These are phyloP conservation scores for Linaria vulgaris DNA, from an alignment of 257 asterid genomes.

Conservation along the genomic window DNA sequence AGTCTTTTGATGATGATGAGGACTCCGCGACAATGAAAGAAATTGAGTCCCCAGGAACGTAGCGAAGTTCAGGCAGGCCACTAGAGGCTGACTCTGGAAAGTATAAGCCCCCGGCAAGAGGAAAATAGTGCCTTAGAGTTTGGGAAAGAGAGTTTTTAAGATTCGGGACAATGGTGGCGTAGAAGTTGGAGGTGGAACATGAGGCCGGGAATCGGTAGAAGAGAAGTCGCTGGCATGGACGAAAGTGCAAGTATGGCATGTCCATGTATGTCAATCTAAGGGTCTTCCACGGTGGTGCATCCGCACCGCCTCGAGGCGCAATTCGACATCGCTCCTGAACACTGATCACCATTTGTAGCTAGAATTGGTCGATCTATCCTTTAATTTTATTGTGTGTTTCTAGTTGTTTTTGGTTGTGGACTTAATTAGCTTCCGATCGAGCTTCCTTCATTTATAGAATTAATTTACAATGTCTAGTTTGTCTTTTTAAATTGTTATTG, in stretches of 20 bases:
- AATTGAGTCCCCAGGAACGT: conserved; percentile 22
- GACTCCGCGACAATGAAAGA: conserved; percentile 26
- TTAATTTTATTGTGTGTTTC: too few species aligned
- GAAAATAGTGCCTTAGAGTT: conserved; percentile 28
- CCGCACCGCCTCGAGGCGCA: too few species aligned
- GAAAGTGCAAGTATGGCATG: conserved; percentile 23
- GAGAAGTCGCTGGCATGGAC: conserved; percentile 23
- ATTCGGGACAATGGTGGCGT: conserved; percentile 19
- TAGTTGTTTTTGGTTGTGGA: too few species aligned
- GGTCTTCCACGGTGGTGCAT: too few species aligned
- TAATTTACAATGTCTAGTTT: too few species aligned
- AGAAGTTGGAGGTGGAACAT: conserved; percentile 20
- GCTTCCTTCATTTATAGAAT: too few species aligned
- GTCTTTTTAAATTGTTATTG: too few species aligned
- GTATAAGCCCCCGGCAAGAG: conserved; percentile 33
- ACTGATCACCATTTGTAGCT: too few species aligned
- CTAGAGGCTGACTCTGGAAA: conserved; percentile 1
- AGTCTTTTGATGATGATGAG: neutral
- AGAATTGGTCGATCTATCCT: too few species aligned
- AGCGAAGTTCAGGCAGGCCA: conserved; percentile 17
- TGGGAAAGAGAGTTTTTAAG: conserved; percentile 26
- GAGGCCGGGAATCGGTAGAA: conserved; percentile 20
- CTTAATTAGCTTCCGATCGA: too few species aligned
- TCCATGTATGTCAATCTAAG: conserved; percentile 30
- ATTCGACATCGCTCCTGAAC: too few species aligned